These are phyloP conservation scores for Fusarium domesticum DNA, from an alignment of 2,329 filamentous ascomycete genomes.

Conservation along the genomic window DNA sequence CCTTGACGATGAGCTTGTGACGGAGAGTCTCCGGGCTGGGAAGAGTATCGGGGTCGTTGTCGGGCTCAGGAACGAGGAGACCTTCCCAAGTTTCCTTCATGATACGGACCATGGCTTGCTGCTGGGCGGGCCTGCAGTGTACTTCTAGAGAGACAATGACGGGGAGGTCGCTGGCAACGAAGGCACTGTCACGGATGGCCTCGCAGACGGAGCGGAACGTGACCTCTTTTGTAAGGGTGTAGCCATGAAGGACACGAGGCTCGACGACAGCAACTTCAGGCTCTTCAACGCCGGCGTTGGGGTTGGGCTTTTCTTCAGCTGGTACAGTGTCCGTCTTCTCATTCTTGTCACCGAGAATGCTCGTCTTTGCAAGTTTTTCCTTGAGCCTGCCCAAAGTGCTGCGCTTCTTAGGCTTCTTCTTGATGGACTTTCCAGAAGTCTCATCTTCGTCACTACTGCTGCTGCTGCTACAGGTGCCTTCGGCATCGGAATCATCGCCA, in stretches of 20 bases:
- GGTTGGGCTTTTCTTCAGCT: conserved; percentile 3
- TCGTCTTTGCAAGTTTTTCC: conserved; percentile 52
- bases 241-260: conserved; percentile 79
- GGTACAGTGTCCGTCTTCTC: conserved; percentile 4
- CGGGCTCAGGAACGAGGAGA: conserved; percentile 60
- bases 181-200: conserved; percentile 76
- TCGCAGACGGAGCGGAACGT: conserved; percentile 82
- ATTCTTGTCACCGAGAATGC: conserved; percentile 40
- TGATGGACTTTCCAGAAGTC: conserved; percentile 44
- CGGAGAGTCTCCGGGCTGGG: conserved; percentile 68
- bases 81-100: conserved; percentile 83
- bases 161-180: conserved; percentile 70
- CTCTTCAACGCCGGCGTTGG: conserved; percentile 15
- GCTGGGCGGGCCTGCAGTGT: conserved; percentile 76
- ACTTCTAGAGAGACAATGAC: conserved; percentile 95
- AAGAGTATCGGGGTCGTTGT: conserved; percentile 47
- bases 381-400: conserved; percentile 62
- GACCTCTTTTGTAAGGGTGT: conserved; percentile 86
- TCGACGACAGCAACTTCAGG: conserved; percentile 48
- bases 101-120: conserved; percentile 86
- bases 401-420: conserved; percentile 50
- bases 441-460: conserved; percentile 51
- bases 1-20: conserved; percentile 80
- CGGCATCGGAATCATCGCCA: conserved; percentile 70
- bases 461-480: conserved; percentile 41